Percentiles rank a stretch among this genome's conserved stretches.
Evolutionary conservation across 331 rosid genomes (phyloP).

Genomic region (Quercus lobata): DNA sequence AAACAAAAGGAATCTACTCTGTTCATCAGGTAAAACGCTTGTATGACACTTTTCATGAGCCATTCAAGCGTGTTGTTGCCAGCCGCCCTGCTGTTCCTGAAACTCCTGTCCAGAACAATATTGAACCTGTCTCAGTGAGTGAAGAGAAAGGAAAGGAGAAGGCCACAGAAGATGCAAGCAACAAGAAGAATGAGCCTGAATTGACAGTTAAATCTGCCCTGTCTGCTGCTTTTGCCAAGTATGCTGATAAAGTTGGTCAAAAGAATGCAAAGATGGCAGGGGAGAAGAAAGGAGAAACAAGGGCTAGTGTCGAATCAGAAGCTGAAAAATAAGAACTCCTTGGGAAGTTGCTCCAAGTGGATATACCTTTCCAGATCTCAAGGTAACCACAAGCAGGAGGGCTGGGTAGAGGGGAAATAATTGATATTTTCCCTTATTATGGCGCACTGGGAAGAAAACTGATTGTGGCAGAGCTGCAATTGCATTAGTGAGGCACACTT

Average conservation of each 20-base stretch:
- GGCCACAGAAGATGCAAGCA: conserved; percentile 29
- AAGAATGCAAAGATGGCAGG: conserved; percentile 14
- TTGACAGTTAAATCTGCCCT: conserved; percentile 76
- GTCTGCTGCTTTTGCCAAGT: conserved; percentile 80
- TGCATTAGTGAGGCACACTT: background rate
- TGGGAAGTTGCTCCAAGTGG: conserved; percentile 1
- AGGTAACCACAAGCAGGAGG: background rate
- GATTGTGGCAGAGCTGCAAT: background rate
- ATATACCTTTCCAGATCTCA: background rate
- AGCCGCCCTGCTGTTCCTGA: conserved; percentile 40
- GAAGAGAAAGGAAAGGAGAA: conserved; percentile 38
- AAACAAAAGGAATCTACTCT: conserved; percentile 12
- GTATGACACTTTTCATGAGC: conserved; percentile 88
- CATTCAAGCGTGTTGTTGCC: conserved; percentile 75
- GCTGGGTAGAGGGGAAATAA: too few relatives aligned
- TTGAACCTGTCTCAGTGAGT: conserved; percentile 37
- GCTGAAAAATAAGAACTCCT: conserved; percentile 24
- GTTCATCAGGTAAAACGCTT: conserved; percentile 74
- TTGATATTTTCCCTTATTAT: background rate
- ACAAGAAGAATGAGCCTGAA: conserved; percentile 56
- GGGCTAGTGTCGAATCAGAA: conserved; percentile 31
- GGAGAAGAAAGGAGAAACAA: conserved; percentile 41
- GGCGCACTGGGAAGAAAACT: background rate
- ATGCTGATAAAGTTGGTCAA: conserved; percentile 47
- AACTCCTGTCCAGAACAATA: conserved; percentile 33